Evolutionary conservation across 441 rosid species (phyloP).

Genomic region (Biscutella laevigata): DNA sequence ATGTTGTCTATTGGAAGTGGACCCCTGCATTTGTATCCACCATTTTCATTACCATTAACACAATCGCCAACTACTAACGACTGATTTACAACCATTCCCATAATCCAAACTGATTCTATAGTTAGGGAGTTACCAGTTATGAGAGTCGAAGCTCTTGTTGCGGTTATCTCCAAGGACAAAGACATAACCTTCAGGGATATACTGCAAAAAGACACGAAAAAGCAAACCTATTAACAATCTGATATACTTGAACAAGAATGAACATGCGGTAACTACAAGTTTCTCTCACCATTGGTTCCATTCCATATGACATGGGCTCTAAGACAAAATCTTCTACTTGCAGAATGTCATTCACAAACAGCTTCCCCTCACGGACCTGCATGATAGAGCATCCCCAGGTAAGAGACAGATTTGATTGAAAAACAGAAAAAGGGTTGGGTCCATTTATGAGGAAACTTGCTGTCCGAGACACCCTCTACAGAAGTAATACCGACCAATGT

Average conservation of each 20-base stretch:
- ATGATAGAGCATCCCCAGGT: background rate
- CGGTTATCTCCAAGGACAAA: slow-evolving; percentile 67
- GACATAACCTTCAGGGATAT: slow-evolving; percentile 46
- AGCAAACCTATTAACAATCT: background rate
- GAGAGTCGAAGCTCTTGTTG: slow-evolving; percentile 59
- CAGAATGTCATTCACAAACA: slow-evolving; percentile 39
- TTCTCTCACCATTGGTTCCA: slow-evolving; percentile 46
- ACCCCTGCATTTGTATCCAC: slow-evolving; percentile 39
- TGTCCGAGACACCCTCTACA: slow-evolving; percentile 8
- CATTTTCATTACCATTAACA: background rate
- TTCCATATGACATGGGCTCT: slow-evolving; percentile 44
- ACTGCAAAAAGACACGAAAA: slow-evolving; percentile 27
- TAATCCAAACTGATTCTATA: background rate
- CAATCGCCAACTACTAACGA: background rate
- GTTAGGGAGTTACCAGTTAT: slow-evolving; percentile 41
- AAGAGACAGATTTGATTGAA: background rate
- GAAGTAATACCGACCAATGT: slow-evolving; percentile 17
- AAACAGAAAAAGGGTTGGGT: background rate
- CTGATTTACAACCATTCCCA: background rate
- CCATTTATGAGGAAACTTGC: slow-evolving; percentile 11
- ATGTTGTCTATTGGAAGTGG: slow-evolving; percentile 56
- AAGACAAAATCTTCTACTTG: slow-evolving; percentile 50
- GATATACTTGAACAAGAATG: background rate
- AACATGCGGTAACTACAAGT: background rate
- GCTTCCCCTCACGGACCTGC: slow-evolving; percentile 54